A percentile compares a stretch with the other conserved stretches of the same genome.
Evolutionary conservation across 441 rosid genomes (phyloP).

Genomic region (Francoa sonchifolia): DNA sequence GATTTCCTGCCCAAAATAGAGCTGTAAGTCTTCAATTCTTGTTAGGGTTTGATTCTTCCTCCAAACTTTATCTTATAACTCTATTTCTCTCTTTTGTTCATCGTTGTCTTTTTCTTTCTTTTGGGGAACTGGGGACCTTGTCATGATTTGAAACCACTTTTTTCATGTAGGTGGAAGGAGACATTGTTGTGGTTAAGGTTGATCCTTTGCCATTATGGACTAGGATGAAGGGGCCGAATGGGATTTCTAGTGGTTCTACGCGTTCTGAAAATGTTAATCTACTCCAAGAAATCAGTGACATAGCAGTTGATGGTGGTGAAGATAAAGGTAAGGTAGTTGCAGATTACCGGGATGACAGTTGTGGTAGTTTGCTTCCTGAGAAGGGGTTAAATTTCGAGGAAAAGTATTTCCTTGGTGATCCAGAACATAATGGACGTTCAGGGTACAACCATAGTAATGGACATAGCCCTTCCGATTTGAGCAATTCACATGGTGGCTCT

Average conservation of each 20-base stretch:
- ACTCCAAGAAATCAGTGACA: conserved; percentile 19
- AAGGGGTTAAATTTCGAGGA: conserved; percentile 9
- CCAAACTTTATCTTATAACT: background rate
- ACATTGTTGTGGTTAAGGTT: conserved; percentile 49
- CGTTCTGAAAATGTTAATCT: conserved; percentile 21
- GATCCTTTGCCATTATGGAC: conserved; percentile 62
- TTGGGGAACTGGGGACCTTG: background rate
- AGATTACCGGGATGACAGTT: conserved; percentile 16
- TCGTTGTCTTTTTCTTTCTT: background rate
- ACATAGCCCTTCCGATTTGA: conserved; percentile 15
- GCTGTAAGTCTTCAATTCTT: conserved; percentile 51
- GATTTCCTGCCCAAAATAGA: conserved; percentile 65
- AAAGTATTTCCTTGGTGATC: conserved; percentile 15
- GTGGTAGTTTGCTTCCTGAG: conserved; percentile 10
- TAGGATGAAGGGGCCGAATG: conserved; percentile 64
- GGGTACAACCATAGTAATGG: conserved; percentile 18
- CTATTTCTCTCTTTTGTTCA: background rate
- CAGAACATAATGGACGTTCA: conserved; percentile 11
- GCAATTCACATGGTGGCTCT: conserved; percentile 16
- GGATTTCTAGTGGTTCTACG: conserved; percentile 21
- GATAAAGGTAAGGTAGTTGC: conserved; percentile 23
- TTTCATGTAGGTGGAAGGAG: conserved; percentile 66
- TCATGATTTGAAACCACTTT: conserved; percentile 9
- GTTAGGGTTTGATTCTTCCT: no score
- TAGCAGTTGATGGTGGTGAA: conserved; percentile 19